Conservation (phyloP, 768 basidiomycete genomes). For the Mycena filopes region DNA sequence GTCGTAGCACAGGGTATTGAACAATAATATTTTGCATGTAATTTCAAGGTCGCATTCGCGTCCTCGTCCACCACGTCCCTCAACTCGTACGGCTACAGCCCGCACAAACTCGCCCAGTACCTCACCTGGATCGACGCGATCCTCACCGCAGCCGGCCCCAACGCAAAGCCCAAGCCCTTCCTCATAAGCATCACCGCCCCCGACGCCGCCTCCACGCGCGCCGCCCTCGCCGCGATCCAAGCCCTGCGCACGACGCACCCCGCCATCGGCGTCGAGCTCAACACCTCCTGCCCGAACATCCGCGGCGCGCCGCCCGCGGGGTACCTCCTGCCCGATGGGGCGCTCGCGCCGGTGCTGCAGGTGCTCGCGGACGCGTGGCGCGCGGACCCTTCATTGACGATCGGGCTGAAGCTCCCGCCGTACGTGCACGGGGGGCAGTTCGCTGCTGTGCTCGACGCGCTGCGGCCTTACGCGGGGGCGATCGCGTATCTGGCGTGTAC, state of each 20-base stretch:
- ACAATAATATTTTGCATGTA: too few species aligned
- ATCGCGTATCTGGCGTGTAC: slow-evolving; percentile 84
- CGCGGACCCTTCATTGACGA: slow-evolving; percentile 63
- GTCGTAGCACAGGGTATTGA: slow-evolving; percentile 5
- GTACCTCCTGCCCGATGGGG: slow-evolving; percentile 66
- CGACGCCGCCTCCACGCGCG: slow-evolving; percentile 56
- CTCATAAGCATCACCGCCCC: slow-evolving; percentile 85
- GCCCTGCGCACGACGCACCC: slow-evolving; percentile 55
- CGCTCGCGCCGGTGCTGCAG: slow-evolving; percentile 63
- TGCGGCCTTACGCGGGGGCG: slow-evolving; percentile 50
- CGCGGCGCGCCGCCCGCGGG: slow-evolving; percentile 68
- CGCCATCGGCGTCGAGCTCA: slow-evolving; percentile 78
- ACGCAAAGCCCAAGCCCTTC: slow-evolving; percentile 58
- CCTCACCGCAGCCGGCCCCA: slow-evolving; percentile 43
- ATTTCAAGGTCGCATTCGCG: slow-evolving; percentile 68
- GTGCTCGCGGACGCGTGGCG: slow-evolving; percentile 62
- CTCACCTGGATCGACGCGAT: slow-evolving; percentile 71
- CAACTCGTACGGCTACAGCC: slow-evolving; percentile 92
- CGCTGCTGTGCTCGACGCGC: slow-evolving; percentile 56
- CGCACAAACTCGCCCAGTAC: slow-evolving; percentile 75
- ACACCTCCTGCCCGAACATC: slow-evolving; percentile 89
- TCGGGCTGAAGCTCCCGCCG: slow-evolving; percentile 86
- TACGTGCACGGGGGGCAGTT: slow-evolving; percentile 75
- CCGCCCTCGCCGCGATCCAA: slow-evolving; percentile 72
- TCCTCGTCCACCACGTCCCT: slow-evolving; percentile 65